phyloP scores from a whole-genome alignment of 2,329 filamentous ascomycete genomes.

The Phaeosphaeriaceae sp. region DNA sequence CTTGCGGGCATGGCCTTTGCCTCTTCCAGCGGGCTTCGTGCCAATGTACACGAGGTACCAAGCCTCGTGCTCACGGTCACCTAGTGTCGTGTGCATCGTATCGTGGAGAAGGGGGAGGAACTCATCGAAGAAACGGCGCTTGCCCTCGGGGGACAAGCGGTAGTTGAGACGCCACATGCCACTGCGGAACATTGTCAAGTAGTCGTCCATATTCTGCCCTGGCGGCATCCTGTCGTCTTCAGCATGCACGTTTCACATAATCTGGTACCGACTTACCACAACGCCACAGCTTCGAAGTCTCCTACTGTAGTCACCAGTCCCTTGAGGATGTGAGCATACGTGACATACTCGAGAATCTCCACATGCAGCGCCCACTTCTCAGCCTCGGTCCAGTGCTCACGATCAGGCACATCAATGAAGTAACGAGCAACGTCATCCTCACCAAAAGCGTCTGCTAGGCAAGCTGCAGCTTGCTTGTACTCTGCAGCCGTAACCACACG shows the following conservation, averaged over 20 bases:
- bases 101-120: constrained; percentile 77
- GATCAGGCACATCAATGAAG: constrained; percentile 75
- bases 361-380: constrained; percentile 79
- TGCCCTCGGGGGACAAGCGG: constrained; percentile 75
- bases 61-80: constrained; percentile 68
- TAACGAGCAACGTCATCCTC: constrained; percentile 77
- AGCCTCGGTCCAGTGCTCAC: constrained; percentile 67
- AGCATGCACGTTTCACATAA: constrained; percentile 4
- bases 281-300: constrained; percentile 77
- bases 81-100: constrained; percentile 74
- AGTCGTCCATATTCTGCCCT: constrained; percentile 75
- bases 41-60: constrained; percentile 89
- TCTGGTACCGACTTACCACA: constrained; percentile 68
- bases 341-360: constrained; percentile 78
- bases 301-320: constrained; percentile 78
- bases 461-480: constrained; percentile 73
- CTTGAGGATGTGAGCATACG: constrained; percentile 75
- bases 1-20: constrained; percentile 75
- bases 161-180: constrained; percentile 81
- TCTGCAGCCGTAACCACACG: constrained; percentile 71
- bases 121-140: constrained; percentile 76
- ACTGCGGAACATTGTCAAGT: constrained; percentile 73
- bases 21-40: constrained; percentile 72
- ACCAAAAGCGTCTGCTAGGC: constrained; percentile 79
- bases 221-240: constrained; percentile 70